Evolutionary conservation across 2,329 filamentous ascomycete species (phyloP).

Genomic region (Gremmenia infestans): DNA sequence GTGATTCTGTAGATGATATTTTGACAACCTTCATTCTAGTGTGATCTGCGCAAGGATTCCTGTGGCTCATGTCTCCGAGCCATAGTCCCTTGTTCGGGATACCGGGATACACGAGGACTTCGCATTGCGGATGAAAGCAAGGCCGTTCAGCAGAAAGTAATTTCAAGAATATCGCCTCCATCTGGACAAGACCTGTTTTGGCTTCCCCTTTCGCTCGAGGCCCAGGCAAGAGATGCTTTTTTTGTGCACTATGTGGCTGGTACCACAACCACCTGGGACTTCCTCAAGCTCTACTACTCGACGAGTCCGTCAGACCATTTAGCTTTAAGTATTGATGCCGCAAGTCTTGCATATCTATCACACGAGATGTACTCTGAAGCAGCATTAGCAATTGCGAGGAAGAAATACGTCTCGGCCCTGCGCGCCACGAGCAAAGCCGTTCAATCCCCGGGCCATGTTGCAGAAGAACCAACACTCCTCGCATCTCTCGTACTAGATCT

Average conservation of each 20-base stretch:
- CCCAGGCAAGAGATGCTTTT: constrained; percentile 15
- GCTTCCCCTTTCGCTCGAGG: constrained; percentile 6
- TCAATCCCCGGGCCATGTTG: background rate
- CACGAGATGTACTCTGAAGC: constrained; percentile 6
- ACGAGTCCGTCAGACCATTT: constrained; percentile 3
- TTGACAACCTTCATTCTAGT: constrained; percentile 4
- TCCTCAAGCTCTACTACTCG: constrained; percentile 7
- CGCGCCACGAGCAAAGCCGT: constrained; percentile 4
- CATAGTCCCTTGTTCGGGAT: constrained; percentile 12
- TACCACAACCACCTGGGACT: constrained; percentile 6
- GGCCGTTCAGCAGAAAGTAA: constrained; percentile 2
- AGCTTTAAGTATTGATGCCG: constrained; percentile 12
- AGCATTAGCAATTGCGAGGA: background rate
- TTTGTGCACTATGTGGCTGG: constrained; percentile 13
- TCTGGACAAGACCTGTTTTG: background rate
- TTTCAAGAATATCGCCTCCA: background rate
- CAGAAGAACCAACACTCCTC: constrained; percentile 8
- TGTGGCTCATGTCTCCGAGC: constrained; percentile 15
- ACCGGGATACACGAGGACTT: constrained; percentile 13
- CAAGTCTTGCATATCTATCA: constrained; percentile 16
- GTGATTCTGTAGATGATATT: background rate
- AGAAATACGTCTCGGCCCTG: constrained; percentile 11
- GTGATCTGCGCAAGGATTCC: constrained; percentile 9
- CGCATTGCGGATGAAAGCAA: constrained; percentile 14
- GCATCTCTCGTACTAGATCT: constrained; percentile 14